Percentiles rank a stretch among this genome's conserved stretches.
Conservation (phyloP, 2,329 filamentous ascomycete genomes). For the Aspergillus novoparasiticus region DNA sequence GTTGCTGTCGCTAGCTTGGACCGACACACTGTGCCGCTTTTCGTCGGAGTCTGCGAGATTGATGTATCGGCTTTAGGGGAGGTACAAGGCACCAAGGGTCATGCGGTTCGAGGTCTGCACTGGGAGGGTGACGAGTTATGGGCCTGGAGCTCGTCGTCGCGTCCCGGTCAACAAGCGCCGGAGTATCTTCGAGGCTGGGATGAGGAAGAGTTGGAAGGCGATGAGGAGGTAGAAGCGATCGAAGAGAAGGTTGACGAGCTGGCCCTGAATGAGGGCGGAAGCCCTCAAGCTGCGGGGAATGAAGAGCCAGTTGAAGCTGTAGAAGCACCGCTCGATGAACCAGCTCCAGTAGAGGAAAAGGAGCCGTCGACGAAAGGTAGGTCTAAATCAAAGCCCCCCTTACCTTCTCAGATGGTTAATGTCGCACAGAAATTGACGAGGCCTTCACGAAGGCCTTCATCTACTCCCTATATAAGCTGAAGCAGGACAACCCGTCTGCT, state of each 20-base stretch:
- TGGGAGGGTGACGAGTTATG: constrained; percentile 72
- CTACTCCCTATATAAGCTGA: constrained; percentile 63
- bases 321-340: constrained; percentile 32
- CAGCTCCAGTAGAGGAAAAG: constrained; percentile 40
- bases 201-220: constrained; percentile 29
- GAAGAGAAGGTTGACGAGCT: constrained; percentile 48
- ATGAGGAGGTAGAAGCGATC: constrained; percentile 42
- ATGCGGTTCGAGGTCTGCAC: constrained; percentile 66
- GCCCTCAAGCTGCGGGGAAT: constrained; percentile 9
- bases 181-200: constrained; percentile 57
- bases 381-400: neutral
- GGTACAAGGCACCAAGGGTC: constrained; percentile 64
- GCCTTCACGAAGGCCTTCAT: constrained; percentile 67
- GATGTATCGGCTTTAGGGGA: constrained; percentile 58
- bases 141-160: constrained; percentile 60
- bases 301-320: constrained; percentile 20
- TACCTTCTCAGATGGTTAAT: constrained; percentile 15
- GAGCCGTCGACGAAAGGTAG: constrained; percentile 62
- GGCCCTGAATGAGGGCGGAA: constrained; percentile 33
- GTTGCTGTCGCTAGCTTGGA: constrained; percentile 66
- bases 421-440: constrained; percentile 64
- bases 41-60: constrained; percentile 66
- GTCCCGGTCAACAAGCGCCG: constrained; percentile 56
- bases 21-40: constrained; percentile 62
- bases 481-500: constrained; percentile 55